Conservation (phyloP, 345 rosid species). For the Bretschneidera sinensis region DNA sequence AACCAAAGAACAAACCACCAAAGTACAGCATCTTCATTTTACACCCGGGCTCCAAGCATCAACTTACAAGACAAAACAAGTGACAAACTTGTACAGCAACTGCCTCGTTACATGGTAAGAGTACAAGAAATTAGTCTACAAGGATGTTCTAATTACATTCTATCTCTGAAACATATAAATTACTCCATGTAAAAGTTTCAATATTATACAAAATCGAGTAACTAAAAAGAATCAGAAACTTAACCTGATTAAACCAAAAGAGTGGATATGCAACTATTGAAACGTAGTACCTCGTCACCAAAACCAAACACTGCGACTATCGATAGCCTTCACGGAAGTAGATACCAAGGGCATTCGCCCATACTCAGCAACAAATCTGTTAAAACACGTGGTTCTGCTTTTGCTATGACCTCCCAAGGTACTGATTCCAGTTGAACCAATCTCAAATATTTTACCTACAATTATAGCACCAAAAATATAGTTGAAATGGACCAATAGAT, state of each 20-base stretch:
- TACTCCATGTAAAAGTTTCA: neutral
- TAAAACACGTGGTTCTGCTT: constrained; percentile 66
- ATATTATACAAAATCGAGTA: constrained; percentile 19
- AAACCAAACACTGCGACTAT: constrained; percentile 70
- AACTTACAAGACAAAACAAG: neutral
- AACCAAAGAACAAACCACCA: neutral
- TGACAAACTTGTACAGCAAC: neutral
- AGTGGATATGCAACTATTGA: constrained; percentile 8
- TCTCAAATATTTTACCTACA: constrained; percentile 85
- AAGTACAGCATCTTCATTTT: neutral
- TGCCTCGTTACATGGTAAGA: constrained; percentile 13
- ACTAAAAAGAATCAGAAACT: constrained; percentile 16
- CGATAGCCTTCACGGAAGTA: constrained; percentile 70
- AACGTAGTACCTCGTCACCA: constrained; percentile 47
- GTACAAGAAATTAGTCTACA: constrained; percentile 12
- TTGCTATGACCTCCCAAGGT: constrained; percentile 86
- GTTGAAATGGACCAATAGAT: neutral
- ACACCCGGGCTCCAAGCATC: too few species aligned
- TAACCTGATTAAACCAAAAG: constrained; percentile 14
- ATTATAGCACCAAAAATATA: neutral
- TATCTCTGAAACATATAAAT: neutral
- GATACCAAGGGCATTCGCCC: constrained; percentile 81
- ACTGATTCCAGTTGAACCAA: constrained; percentile 95
- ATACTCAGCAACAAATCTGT: constrained; percentile 68
- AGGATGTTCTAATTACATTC: constrained; percentile 1